Percentiles rank a stretch among this genome's conserved stretches.
These are phyloP conservation scores for Emergomyces orientalis DNA, from an alignment of 2,329 filamentous ascomycete species.

Conservation along the genomic window DNA sequence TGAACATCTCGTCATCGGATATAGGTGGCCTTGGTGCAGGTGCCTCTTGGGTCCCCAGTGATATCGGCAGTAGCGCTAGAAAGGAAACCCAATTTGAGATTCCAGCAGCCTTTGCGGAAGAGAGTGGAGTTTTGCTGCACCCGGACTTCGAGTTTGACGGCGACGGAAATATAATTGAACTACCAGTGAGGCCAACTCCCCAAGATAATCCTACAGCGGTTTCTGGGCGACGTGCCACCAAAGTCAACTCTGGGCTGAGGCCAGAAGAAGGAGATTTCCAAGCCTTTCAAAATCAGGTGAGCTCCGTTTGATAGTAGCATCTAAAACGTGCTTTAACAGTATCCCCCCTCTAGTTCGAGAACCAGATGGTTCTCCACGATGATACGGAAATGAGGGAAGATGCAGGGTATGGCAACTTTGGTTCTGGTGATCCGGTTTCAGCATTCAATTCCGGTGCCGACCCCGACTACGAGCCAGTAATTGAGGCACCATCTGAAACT, in stretches of 20 bases:
- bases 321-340: neutral
- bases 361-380: constrained; percentile 22
- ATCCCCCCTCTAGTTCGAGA: constrained; percentile 16
- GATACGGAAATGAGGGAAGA: constrained; percentile 20
- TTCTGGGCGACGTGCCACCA: constrained; percentile 25
- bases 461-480: constrained; percentile 16
- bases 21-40: constrained; percentile 32
- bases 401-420: constrained; percentile 8
- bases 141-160: constrained; percentile 55
- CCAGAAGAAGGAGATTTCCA: constrained; percentile 34
- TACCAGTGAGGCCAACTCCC: constrained; percentile 19
- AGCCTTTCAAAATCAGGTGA: constrained; percentile 28
- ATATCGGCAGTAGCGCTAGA: constrained; percentile 31
- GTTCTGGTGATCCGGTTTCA: constrained; percentile 24
- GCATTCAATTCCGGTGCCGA: constrained; percentile 10
- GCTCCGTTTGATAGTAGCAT: constrained; percentile 16
- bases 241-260: constrained; percentile 33
- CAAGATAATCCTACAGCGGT: constrained; percentile 14
- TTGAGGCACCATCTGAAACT: constrained; percentile 12
- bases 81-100: constrained; percentile 25
- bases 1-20: constrained; percentile 43
- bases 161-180: constrained; percentile 50
- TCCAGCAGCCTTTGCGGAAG: constrained; percentile 29
- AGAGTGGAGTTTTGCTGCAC: constrained; percentile 38
- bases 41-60: constrained; percentile 35